Base-by-base conservation (phyloP, 306 rosid genomes). In the Hippophae tibetana region DNA sequence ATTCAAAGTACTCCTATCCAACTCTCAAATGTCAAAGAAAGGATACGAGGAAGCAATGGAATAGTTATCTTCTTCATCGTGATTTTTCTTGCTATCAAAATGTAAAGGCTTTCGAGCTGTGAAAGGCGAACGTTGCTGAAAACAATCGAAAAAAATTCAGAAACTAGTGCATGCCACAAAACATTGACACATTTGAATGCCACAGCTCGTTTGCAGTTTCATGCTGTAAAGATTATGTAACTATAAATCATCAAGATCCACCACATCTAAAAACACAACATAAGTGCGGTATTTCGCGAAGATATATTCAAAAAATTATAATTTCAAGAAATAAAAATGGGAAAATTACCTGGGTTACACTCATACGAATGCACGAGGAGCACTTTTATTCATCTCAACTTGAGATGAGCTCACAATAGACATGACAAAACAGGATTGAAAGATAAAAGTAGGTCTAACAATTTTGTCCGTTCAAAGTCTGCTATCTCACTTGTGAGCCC, bases 41-140 rank as follows among this genome's bases (percentile, higher is more conserved):
- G 99, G 99, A 93, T 93, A 93, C 95, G 99, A 89, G 64, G 95
- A 84, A 66, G 89, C 69, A 38, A 74, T 27, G 57, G 94, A 93
- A 86, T 80, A 89, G 73, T 57, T 74, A 58, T 92, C 99, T 76
- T 92, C 95, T 69, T 88, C 97, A 14, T 82, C 93, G 2, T 61
- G 73, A 63, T 86, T 86, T 72, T 88, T 88, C 86, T 73, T 85
- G 67, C 45, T 58, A 47, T 76, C 86, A 59, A 60, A 76, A 42
- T 71, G 93, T 52, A 56, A 43, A 26, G 68, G 54, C 76, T 74
- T 82, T 72, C 69, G 70, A 49, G 86, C 52, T 12, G 97, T 69
- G 58, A 72, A 71, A 64, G 97, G 95, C 43, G 95, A 82, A 79
- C 58, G 81, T 27, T 81, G 74, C 98, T 92, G 86, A 54, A 70